phyloP scores from a whole-genome alignment of 1,139 yeast species.

The Meyerozyma smithsonii region DNA sequence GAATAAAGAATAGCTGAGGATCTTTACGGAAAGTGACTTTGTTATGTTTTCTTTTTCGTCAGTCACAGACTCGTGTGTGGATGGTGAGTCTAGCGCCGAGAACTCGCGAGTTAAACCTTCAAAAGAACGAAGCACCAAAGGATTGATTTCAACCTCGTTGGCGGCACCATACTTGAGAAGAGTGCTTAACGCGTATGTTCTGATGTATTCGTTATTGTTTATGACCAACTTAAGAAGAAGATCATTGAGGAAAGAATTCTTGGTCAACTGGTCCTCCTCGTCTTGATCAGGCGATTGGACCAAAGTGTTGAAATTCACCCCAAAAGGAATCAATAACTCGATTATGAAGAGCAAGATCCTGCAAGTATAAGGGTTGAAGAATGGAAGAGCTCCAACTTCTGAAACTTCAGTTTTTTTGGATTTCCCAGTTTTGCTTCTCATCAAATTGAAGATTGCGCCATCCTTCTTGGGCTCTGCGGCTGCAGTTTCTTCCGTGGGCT shows the following conservation, averaged over 20 bases:
- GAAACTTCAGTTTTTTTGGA: constrained; percentile 16
- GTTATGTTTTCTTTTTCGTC: constrained; percentile 22
- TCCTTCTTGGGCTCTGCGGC: constrained; percentile 9
- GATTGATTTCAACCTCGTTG: constrained; percentile 35
- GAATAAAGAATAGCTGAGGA: constrained; percentile 33
- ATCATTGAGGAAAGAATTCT: constrained; percentile 18
- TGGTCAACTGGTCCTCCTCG: constrained; percentile 13
- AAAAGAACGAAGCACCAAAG: constrained; percentile 30
- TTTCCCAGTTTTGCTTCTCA: constrained; percentile 19
- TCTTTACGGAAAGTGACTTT: constrained; percentile 17
- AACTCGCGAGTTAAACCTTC: constrained; percentile 31
- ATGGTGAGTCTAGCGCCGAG: constrained; percentile 12
- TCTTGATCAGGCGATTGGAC: constrained; percentile 11
- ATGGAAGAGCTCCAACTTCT: constrained; percentile 22
- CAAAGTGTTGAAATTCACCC: constrained; percentile 30
- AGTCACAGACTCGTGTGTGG: constrained; percentile 6
- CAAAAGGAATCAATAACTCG: constrained; percentile 34
- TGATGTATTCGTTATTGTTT: constrained; percentile 30
- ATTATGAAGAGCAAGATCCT: constrained; percentile 27
- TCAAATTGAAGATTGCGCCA: constrained; percentile 26
- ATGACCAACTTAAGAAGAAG: constrained; percentile 29
- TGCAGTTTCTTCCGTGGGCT: constrained; percentile 3
- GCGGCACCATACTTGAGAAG: constrained; percentile 27
- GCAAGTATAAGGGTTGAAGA: constrained; percentile 34
- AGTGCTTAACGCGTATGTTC: constrained; percentile 33